Percentiles rank a stretch among this genome's conserved stretches.
Evolutionary conservation across 805 yeast genomes (phyloP).

Genomic region (Teunomyces stri): DNA sequence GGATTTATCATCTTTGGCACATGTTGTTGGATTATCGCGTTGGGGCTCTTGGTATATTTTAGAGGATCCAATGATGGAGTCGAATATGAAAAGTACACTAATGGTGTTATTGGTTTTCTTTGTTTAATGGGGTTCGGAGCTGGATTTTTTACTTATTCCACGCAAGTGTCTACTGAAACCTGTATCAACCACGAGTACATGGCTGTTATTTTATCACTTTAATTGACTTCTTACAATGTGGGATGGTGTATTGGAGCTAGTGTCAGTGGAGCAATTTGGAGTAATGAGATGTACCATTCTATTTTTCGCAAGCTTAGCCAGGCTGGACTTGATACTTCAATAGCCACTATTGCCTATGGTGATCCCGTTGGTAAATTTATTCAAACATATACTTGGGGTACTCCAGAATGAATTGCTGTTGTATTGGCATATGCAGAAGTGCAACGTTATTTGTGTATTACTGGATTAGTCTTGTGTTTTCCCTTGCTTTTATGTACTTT

Average conservation of each 20-base stretch:
- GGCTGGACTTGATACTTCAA: slow-evolving; percentile 28
- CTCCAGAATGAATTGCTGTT: slow-evolving; percentile 57
- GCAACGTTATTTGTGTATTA: slow-evolving; percentile 56
- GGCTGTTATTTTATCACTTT: slow-evolving; percentile 60
- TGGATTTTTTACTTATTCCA: slow-evolving; percentile 65
- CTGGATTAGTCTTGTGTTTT: slow-evolving; percentile 54
- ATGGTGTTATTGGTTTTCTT: slow-evolving; percentile 64
- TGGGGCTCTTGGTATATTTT: slow-evolving; percentile 58
- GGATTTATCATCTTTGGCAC: slow-evolving; percentile 60
- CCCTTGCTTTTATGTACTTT: slow-evolving; percentile 49
- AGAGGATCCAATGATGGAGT: slow-evolving; percentile 49
- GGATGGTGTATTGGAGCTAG: slow-evolving; percentile 65
- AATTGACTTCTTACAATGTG: slow-evolving; percentile 55
- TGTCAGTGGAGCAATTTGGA: slow-evolving; percentile 72
- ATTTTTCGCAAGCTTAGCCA: slow-evolving; percentile 29
- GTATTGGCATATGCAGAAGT: slow-evolving; percentile 57
- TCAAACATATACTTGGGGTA: slow-evolving; percentile 53
- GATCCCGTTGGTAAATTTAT: slow-evolving; percentile 52
- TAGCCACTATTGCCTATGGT: slow-evolving; percentile 49
- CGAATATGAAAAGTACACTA: slow-evolving; percentile 20
- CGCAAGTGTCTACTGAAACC: slow-evolving; percentile 60
- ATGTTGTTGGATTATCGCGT: slow-evolving; percentile 54
- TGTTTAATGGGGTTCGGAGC: slow-evolving; percentile 73
- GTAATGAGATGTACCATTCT: slow-evolving; percentile 51
- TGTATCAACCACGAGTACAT: slow-evolving; percentile 59